Base-by-base conservation (phyloP, 2,329 filamentous ascomycete species). In the Microdochium nivale region DNA sequence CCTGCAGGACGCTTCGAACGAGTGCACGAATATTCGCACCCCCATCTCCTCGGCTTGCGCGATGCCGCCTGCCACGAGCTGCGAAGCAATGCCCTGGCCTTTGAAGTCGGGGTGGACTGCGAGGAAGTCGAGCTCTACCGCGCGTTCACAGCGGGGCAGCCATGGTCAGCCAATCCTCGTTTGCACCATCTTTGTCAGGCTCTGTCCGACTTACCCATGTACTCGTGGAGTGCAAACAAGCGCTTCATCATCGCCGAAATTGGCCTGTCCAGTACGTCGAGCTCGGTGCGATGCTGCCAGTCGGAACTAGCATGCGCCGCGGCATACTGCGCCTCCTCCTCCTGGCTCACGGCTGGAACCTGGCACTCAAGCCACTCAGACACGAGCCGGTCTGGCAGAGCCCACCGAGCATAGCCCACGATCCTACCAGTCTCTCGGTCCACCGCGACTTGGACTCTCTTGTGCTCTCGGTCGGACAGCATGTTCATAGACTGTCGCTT, bases 41-140 rank as follows among this genome's bases (percentile, higher is more conserved):
- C 56, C 56, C 48, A 62, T 49, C 50, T 55, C 53, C 43, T 55
- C 49, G 9, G 60, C 60, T 47, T 59, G 49, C 19, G 54, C 50
- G 25, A 63, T 52, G 0, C 59, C 59, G 16, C 53, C 52, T 2
- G 48, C 44, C 23, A 62, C 56, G 7, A 62, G 52, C n/a, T 51
- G 49, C 0, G 58, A 56, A 1, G 53, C 60, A 30, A 64, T 58
- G 3, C 59, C 60, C 7, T 48, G 58, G 11, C 56, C 49, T 23
- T 59, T 54, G 21, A 60, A 48, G 0, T 55, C 54, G 0, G 60
- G 60, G 46, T 60, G 59, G 3, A 63, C 58, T 1, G 58, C 59
- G 2, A 64, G 56, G 50, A 59, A 63, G 13, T 62, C 60, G 7
- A 62, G 58, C 14, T 53, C 59, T 62, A 27, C 23, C 40, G 19